Base-by-base conservation (phyloP, 495 filamentous ascomycete species). In the Penicillium subrubescens region DNA sequence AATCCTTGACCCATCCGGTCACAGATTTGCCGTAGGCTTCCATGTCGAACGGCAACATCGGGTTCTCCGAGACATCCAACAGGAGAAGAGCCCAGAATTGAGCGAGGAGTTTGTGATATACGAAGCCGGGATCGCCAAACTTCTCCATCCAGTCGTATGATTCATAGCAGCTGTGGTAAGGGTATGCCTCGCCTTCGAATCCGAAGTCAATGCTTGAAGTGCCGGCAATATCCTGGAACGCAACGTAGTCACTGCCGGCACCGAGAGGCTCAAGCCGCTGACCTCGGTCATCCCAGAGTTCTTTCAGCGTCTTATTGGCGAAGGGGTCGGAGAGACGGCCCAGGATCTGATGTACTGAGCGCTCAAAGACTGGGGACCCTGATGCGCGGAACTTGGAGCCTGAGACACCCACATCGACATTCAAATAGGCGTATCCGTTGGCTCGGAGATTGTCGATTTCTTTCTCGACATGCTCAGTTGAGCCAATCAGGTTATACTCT, bases 211-310 rank as follows among this genome's bases (percentile, higher is more conserved):
- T 82, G 19, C 91, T 94, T 7, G 92, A 93, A 5, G 89, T 92
- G 46, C 95, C 95, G n/a, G 92, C 94, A 27, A 97, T 90, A 67
- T 94, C 87, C 74, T 97, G 94, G 75, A 97, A 99, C 37, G 94
- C 87, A 33, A 94, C 90, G 69, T 92, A 95, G 72, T 97, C 95
- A 69, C 92, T 91, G n/a, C 87, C 91, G 12, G 88, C 87, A 53
- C 92, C 92, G 2, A 97, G 81, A 1, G 87, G 87, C 6, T 87
- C 86, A 8, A 90, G 62, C 27, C 84, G 80, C 29, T 76, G 81
- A 10, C 84, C 79, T 14, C 83, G 82, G n/a, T 84, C 75, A 34
- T 92, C 84, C 94, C 94, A 99, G 8, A 92, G 78, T 10, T 88
- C 79, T 56, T 87, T 87, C 3, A 98, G 75, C 5, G 93, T 90